Evolutionary conservation across 306 rosid species (phyloP), one percentile per base, ranked within the genome.

Genomic region (Citrullus amarus): DNA sequence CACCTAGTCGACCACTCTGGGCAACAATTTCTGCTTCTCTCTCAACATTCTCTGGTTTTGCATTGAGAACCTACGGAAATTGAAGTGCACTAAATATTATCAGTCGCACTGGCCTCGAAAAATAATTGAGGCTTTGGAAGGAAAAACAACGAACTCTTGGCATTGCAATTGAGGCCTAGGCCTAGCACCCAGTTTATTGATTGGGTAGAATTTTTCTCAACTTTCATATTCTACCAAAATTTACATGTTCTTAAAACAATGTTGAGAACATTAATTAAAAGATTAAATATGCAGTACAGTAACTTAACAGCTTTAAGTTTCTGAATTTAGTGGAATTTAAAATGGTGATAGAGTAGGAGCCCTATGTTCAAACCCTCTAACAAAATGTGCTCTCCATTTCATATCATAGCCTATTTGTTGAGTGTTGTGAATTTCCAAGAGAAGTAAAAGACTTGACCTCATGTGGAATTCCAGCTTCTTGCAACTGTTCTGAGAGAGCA

Each of bases 31-130:
- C 98, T 75, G 98, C 97, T 85, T 95, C 98, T 88, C 97, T 91
- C 89, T 95, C 98, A 62, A 95, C 98, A 87, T 95, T 95, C 81
- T 95, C 98, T 83, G 98, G 98, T 86, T 95, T 95, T 79, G 98
- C 98, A 71, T 95, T 95, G 58, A 95, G 96, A 85, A 95, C 97
- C 97, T 92, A 22, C 79, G 79, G 80, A 80, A 79, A 81, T 83
- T 20, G 78, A 62, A 85, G 79, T 62, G 48, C 2, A 65, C 61
- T 71, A 70, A 78, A 79, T 51, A 62, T 78, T 54, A 43, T 46
- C 51, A 70, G 14, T 11, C 8, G 65, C 46, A 41, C 4, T 8
- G n/a, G 9, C 16, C 74, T 68, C 6, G 8, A n/a, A 41, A 62
- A 62, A n/a, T 65, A 15, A 38, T 69, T 20, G 36, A 20, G 17